Conservation (phyloP, 2,329 filamentous ascomycete species). For the Fusarium vanettenii region DNA sequence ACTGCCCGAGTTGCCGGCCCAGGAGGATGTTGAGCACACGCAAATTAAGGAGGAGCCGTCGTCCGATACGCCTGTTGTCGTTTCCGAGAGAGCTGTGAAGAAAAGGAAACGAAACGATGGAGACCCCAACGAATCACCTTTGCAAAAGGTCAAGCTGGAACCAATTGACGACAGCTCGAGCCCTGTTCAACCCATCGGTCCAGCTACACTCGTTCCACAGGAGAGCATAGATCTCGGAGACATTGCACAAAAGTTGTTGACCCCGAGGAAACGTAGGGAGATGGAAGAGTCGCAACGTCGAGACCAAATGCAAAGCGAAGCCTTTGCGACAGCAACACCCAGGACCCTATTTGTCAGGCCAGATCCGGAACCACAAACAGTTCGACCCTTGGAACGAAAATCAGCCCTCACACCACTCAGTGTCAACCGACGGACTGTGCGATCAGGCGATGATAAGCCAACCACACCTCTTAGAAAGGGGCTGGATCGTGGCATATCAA, state of each 20-base stretch:
- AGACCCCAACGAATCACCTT: conserved; percentile 36
- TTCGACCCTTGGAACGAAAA: conserved; percentile 29
- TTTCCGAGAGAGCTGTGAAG: conserved; percentile 61
- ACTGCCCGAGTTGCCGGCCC: conserved; percentile 34
- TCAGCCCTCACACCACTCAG: conserved; percentile 53
- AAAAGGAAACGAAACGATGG: conserved; percentile 57
- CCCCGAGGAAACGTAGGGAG: conserved; percentile 51
- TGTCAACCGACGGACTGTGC: conserved; percentile 46
- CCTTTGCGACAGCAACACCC: conserved; percentile 25
- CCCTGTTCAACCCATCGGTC: conserved; percentile 38
- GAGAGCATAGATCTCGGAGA: conserved; percentile 70
- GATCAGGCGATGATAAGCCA: conserved; percentile 38
- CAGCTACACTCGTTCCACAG: conserved; percentile 46
- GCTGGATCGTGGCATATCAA: conserved; percentile 53
- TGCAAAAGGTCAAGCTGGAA: conserved; percentile 58
- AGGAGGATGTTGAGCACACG: conserved; percentile 11
- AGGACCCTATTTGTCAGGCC: conserved; percentile 34
- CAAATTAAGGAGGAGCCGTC: conserved; percentile 64
- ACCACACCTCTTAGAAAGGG: conserved; percentile 34
- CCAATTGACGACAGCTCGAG: conserved; percentile 44
- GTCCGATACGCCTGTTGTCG: conserved; percentile 63
- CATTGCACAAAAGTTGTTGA: conserved; percentile 47
- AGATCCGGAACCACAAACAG: conserved; percentile 30
- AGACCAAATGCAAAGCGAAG: conserved; percentile 12
- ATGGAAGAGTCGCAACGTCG: conserved; percentile 30